These are phyloP conservation scores for Mariannaea elegans DNA, from an alignment of 2,329 filamentous ascomycete species.

Conservation along the genomic window DNA sequence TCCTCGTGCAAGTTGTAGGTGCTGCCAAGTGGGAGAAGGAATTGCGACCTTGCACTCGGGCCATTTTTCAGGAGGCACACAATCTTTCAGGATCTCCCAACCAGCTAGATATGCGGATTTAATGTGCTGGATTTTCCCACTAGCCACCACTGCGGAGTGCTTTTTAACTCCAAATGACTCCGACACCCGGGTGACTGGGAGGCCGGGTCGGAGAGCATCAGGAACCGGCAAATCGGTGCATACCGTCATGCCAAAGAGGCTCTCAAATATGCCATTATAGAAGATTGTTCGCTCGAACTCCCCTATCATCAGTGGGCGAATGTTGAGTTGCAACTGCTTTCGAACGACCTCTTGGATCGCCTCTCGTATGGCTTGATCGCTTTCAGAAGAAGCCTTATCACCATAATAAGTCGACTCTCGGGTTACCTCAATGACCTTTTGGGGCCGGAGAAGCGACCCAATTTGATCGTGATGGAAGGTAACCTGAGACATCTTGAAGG, in stretches of 20 bases:
- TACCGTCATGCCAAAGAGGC: neutral
- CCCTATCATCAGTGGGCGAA: slow-evolving; percentile 3
- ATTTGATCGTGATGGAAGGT: neutral
- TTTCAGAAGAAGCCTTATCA: neutral
- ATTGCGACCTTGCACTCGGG: slow-evolving; percentile 5
- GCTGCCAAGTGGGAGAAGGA: neutral
- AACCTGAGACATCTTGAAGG: neutral
- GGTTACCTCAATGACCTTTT: neutral
- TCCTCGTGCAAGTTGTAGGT: slow-evolving; percentile 1
- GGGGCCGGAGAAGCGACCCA: neutral
- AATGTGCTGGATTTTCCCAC: neutral
- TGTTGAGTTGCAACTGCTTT: slow-evolving; percentile 7
- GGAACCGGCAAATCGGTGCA: neutral
- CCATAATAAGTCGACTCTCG: neutral
- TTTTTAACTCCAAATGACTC: neutral
- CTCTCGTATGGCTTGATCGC: neutral
- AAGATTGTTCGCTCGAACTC: slow-evolving; percentile 10
- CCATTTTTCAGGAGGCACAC: neutral
- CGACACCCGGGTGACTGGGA: neutral
- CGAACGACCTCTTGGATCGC: slow-evolving; percentile 1
- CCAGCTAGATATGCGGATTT: neutral
- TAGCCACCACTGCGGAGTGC: neutral
- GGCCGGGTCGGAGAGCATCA: neutral
- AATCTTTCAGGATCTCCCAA: neutral
- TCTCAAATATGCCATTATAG: slow-evolving; percentile 10